A percentile compares a stretch with the other conserved stretches of the same genome.
These are phyloP conservation scores for Crepidotus variabilis DNA, from an alignment of 768 basidiomycete species.

Conservation along the genomic window DNA sequence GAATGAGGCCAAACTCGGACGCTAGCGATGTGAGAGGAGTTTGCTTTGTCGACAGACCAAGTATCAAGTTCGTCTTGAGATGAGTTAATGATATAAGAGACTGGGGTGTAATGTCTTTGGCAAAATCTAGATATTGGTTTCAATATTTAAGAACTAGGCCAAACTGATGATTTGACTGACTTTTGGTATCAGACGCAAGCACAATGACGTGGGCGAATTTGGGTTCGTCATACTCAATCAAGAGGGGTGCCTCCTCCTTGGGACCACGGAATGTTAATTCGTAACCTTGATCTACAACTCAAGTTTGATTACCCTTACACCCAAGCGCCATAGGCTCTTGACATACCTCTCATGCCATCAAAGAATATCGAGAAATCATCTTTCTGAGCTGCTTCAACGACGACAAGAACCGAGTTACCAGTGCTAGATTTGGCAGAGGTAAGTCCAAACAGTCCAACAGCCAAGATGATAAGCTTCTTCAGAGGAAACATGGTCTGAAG, in stretches of 20 bases:
- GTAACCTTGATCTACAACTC: conserved; percentile 68
- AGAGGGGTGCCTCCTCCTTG: conserved; percentile 62
- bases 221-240: conserved; percentile 69
- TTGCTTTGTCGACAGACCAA: conserved; percentile 76
- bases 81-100: conserved; percentile 68
- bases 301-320: conserved; percentile 3
- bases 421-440: conserved; percentile 69
- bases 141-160: not conserved
- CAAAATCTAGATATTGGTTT: conserved; percentile 44
- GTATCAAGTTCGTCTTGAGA: conserved; percentile 75
- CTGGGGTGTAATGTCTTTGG: conserved; percentile 78
- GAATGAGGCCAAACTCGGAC: conserved; percentile 87
- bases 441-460: conserved; percentile 23
- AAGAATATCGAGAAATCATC: conserved; percentile 84
- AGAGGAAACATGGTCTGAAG: conserved; percentile 33
- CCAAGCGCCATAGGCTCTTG: not conserved
- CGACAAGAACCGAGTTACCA: conserved; percentile 78
- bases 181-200: conserved; percentile 82
- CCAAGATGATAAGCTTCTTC: conserved; percentile 30
- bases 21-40: conserved; percentile 75
- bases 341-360: conserved; percentile 65
- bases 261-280: conserved; percentile 84
- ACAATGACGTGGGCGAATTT: conserved; percentile 84
- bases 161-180: conserved; percentile 39
- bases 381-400: conserved; percentile 71